Conservation (phyloP, 1,139 yeast genomes). For the Geotrichum carabidarum region DNA sequence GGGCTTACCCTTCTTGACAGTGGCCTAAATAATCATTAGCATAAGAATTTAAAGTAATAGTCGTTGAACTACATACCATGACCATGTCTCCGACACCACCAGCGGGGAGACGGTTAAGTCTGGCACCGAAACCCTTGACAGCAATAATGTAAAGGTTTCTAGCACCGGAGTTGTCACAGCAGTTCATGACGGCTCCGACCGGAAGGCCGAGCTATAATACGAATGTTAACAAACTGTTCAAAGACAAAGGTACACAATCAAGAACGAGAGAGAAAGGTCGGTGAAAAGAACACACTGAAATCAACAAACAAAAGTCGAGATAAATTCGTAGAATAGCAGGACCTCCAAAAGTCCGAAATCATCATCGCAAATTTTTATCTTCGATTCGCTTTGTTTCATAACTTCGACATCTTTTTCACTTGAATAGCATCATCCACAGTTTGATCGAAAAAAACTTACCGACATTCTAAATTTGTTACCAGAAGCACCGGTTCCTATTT, state of each 20-base stretch:
- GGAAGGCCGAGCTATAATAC: slow-evolving; percentile 82
- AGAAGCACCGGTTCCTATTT: slow-evolving; percentile 65
- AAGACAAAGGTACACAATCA: not conserved
- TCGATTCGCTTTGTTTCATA: too few relatives aligned
- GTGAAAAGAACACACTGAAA: not conserved
- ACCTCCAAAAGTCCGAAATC: too few relatives aligned
- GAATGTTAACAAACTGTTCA: not conserved
- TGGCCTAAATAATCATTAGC: slow-evolving; percentile 47
- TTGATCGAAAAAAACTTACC: slow-evolving; percentile 50
- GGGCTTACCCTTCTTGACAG: slow-evolving; percentile 99
- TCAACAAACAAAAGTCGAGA: too few relatives aligned
- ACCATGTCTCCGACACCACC: slow-evolving; percentile 99
- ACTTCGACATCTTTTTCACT: slow-evolving; percentile 11
- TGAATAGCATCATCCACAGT: not conserved
- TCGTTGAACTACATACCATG: slow-evolving; percentile 44
- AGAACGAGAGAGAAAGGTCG: too few relatives aligned
- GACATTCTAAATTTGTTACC: slow-evolving; percentile 99
- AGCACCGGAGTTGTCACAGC: slow-evolving; percentile 99
- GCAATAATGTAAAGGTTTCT: slow-evolving; percentile 98
- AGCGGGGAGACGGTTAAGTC: slow-evolving; percentile 99
- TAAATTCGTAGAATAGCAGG: too few relatives aligned
- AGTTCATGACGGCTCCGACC: slow-evolving; percentile 99
- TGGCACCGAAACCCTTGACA: slow-evolving; percentile 99
- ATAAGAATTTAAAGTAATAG: not conserved
- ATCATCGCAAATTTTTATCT: too few relatives aligned